phyloP scores from a whole-genome alignment of 495 filamentous ascomycete species.

The Xylaria castorea region DNA sequence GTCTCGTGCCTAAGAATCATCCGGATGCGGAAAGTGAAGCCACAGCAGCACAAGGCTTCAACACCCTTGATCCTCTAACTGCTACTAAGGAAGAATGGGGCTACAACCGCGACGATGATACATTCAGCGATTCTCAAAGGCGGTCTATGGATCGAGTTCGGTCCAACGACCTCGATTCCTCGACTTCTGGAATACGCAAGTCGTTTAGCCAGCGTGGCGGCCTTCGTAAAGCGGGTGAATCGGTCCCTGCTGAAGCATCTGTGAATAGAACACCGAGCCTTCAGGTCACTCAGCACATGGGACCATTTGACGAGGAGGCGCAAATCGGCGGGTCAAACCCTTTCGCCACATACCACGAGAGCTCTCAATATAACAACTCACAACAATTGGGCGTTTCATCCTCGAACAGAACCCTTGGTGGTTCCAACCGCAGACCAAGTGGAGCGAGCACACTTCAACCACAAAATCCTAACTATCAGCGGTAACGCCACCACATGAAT shows the following conservation, averaged over 20 bases:
- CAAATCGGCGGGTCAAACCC: slow-evolving; percentile 35
- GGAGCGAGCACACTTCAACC: slow-evolving; percentile 3
- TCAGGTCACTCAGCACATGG: slow-evolving; percentile 45
- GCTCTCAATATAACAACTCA: neutral
- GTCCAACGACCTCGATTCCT: slow-evolving; percentile 33
- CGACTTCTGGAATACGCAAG: slow-evolving; percentile 37
- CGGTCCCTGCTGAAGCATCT: slow-evolving; percentile 37
- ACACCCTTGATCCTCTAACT: slow-evolving; percentile 42
- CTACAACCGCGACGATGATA: slow-evolving; percentile 46
- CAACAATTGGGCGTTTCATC: neutral
- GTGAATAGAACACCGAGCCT: slow-evolving; percentile 36
- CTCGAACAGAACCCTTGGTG: neutral
- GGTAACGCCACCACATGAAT: slow-evolving; percentile 3
- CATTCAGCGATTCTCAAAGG: slow-evolving; percentile 38
- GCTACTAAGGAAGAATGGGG: slow-evolving; percentile 52
- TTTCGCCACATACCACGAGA: slow-evolving; percentile 11
- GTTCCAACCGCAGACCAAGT: neutral
- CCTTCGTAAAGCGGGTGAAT: slow-evolving; percentile 53
- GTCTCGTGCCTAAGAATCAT: slow-evolving; percentile 59
- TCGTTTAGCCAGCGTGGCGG: slow-evolving; percentile 51
- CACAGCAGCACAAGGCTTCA: slow-evolving; percentile 48
- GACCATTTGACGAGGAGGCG: slow-evolving; percentile 39
- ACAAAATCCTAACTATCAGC: slow-evolving; percentile 12
- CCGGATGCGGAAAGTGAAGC: slow-evolving; percentile 33
- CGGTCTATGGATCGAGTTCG: slow-evolving; percentile 26